Evolutionary conservation across 257 asterid genomes (phyloP).

Genomic region (Plectranthus barbatus): DNA sequence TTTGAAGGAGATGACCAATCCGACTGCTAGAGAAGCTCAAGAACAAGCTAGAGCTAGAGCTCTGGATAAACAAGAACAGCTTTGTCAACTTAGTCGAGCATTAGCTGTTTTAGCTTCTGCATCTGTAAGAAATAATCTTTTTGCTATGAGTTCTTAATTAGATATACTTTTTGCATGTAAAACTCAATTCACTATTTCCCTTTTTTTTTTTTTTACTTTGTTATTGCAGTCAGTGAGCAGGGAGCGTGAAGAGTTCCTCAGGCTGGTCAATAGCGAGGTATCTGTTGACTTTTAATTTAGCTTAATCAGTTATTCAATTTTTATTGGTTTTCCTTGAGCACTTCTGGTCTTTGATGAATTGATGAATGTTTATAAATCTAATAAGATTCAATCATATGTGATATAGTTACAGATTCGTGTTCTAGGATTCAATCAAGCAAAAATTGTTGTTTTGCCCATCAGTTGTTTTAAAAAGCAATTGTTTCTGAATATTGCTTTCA

Average conservation of each 20-base stretch:
- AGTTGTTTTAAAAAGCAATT: background rate
- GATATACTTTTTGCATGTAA: background rate
- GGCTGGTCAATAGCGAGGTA: constrained; percentile 92
- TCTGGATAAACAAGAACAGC: constrained; percentile 67
- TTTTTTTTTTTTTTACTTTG: constrained; percentile 3
- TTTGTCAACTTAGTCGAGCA: constrained; percentile 82
- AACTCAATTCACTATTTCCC: background rate
- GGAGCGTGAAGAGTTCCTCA: constrained; percentile 80
- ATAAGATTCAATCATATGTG: background rate
- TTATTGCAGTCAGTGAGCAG: constrained; percentile 73
- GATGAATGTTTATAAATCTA: background rate
- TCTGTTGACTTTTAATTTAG: background rate
- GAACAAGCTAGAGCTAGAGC: constrained; percentile 73
- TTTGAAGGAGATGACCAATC: constrained; percentile 51
- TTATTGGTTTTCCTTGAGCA: background rate
- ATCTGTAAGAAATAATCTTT: constrained; percentile 40
- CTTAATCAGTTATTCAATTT: constrained; percentile 10
- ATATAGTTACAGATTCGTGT: background rate
- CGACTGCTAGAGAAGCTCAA: constrained; percentile 68
- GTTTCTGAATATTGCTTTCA: background rate
- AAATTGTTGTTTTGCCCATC: background rate
- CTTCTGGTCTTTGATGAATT: background rate
- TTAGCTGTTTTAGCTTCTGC: constrained; percentile 90
- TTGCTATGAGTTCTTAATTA: constrained; percentile 10
- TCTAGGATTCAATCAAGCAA: background rate